Base-by-base conservation (phyloP, 768 basidiomycete species). In the Trametes maxima region DNA sequence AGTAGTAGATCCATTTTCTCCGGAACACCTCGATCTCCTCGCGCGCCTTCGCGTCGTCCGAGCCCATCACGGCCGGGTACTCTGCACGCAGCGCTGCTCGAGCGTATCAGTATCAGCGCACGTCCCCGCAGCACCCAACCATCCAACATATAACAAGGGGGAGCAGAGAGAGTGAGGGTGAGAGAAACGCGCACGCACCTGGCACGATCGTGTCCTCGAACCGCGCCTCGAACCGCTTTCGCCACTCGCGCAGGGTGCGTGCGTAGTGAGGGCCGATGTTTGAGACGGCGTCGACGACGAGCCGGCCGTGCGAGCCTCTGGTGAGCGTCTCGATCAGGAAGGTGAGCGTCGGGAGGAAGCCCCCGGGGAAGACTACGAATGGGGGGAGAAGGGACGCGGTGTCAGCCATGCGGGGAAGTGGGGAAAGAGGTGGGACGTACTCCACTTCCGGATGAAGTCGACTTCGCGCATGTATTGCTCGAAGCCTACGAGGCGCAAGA, bases 201-300 rank as follows among this genome's bases (percentile, higher is more conserved):
- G 86, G 85, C 1, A 80, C 79, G 54, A 91, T 83, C 33, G 81
- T 77, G 12, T 70, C 72, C 33, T 86, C 83, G 68, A 89, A 93
- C 25, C 76, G 74, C 21, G 75, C 73, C 49, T 83, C 68, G 74
- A 92, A 92, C 10, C 86, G 78, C 24, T 74, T 70, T 12, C 85
- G 77, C 90, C 91, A 92, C 75, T 91, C 89, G 21, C 90, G 81
- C 7, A 92, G 78, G 14, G 91, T 91, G n/a, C 89, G 85, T 10
- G 89, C 85, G 70, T 90, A 92, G 69, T 91, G 85, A 28, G 85
- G 85, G 1, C 87, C 88, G 66, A 90, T 89, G 75, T 90, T 90
- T 7, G 78, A 78, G 12, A 89, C 77, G 22, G 83, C 83, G 64
- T 90, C 89, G 25, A 89, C 79, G 21, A 86, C 75, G 44, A 90